Evolutionary conservation across 768 basidiomycete genomes (phyloP).

Genomic region (Scleroderma bovista): DNA sequence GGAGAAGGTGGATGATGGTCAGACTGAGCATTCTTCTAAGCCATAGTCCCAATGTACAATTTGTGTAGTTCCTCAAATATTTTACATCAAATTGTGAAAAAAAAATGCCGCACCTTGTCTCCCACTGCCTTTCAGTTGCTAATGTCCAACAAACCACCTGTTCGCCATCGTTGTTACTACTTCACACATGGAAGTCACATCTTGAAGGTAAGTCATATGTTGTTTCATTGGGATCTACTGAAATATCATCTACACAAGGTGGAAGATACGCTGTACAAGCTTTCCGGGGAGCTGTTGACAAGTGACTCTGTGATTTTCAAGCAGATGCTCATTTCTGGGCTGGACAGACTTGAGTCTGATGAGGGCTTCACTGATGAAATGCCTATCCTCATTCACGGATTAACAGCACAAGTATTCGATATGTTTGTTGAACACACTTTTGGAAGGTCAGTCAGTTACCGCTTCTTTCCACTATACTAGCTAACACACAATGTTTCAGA

Average conservation of each 20-base stretch:
- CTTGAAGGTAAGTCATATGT: not conserved
- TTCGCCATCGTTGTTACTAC: too few relatives aligned
- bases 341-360: not conserved
- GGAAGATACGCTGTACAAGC: not conserved
- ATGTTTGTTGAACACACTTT: slow-evolving; percentile 1
- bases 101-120: too few relatives aligned
- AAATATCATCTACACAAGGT: not conserved
- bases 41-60: too few relatives aligned
- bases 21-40: too few relatives aligned
- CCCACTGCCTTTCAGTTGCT: too few relatives aligned
- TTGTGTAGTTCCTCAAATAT: too few relatives aligned
- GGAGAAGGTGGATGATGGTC: too few relatives aligned
- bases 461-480: not conserved
- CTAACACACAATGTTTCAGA: not conserved
- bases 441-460: not conserved
- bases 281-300: not conserved
- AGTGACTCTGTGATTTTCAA: too few relatives aligned
- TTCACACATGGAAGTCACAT: too few relatives aligned
- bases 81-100: too few relatives aligned
- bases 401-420: slow-evolving; percentile 7
- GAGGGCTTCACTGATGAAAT: not conserved
- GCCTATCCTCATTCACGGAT: not conserved
- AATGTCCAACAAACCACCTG: too few relatives aligned
- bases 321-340: too few relatives aligned
- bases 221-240: not conserved